Evolutionary conservation across 2,329 filamentous ascomycete genomes (phyloP).

Genomic region (Sarocladium kiliense): DNA sequence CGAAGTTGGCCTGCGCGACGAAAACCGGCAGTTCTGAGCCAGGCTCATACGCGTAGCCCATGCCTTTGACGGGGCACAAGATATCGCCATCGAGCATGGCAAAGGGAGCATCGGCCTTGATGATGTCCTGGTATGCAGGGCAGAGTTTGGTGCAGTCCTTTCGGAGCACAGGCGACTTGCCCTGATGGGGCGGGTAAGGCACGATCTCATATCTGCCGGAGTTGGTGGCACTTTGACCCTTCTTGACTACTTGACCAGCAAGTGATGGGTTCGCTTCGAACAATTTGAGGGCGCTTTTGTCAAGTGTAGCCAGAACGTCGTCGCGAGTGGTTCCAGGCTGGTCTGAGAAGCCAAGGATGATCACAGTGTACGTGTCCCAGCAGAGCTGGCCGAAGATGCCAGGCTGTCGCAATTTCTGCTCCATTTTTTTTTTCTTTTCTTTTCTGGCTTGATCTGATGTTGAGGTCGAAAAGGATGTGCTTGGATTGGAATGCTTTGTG

Average conservation of each 20-base stretch:
- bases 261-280: slow-evolving; percentile 9
- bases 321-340: background rate
- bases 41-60: background rate
- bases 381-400: slow-evolving; percentile 10
- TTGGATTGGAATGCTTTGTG: too few relatives aligned
- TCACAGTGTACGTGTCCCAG: slow-evolving; percentile 10
- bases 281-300: background rate
- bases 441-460: too few relatives aligned
- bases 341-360: slow-evolving; percentile 2
- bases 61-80: slow-evolving; percentile 2
- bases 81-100: slow-evolving; percentile 7
- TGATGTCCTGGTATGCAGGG: slow-evolving; percentile 5
- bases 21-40: background rate
- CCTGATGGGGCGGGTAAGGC: slow-evolving; percentile 1
- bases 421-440: too few relatives aligned
- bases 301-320: background rate
- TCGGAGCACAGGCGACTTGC: slow-evolving; percentile 1
- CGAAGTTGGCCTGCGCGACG: slow-evolving; percentile 8
- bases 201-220: slow-evolving; percentile 10
- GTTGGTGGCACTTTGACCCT: slow-evolving; percentile 3
- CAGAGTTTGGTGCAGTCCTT: slow-evolving; percentile 9
- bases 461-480: too few relatives aligned
- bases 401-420: slow-evolving; percentile 8
- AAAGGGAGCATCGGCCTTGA: slow-evolving; percentile 7
- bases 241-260: slow-evolving; percentile 6